phyloP scores from a whole-genome alignment of 768 basidiomycete species.

The Leccinellum rugosiceps region DNA sequence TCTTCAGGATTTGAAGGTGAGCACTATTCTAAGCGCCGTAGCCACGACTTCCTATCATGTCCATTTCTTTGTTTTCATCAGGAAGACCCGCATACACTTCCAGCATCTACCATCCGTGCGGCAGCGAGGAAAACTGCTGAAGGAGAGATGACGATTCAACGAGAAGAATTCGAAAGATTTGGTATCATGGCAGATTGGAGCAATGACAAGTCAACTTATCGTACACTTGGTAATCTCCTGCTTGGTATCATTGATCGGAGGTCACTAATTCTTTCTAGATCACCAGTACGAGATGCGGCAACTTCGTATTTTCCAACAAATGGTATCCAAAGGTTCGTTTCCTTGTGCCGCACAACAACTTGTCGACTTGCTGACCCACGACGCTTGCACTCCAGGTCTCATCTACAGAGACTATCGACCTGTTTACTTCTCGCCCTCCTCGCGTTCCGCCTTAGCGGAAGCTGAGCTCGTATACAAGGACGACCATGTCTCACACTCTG shows the following conservation, averaged over 20 bases:
- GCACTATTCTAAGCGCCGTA: conserved; percentile 11
- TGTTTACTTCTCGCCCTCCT: conserved; percentile 93
- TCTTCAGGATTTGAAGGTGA: conserved; percentile 67
- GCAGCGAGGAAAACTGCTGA: conserved; percentile 72
- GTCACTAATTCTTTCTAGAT: conserved; percentile 45
- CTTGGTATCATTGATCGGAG: not conserved
- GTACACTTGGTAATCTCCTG: conserved; percentile 67
- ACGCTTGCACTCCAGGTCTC: conserved; percentile 46
- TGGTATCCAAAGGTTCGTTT: conserved; percentile 75
- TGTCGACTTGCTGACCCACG: not conserved
- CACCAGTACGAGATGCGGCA: conserved; percentile 87
- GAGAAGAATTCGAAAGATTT: conserved; percentile 72
- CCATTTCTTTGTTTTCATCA: conserved; percentile 21
- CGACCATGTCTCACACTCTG: conserved; percentile 82
- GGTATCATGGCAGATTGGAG: conserved; percentile 94
- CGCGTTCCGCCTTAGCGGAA: conserved; percentile 90
- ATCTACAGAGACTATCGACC: conserved; percentile 87
- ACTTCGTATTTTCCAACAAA: conserved; percentile 75
- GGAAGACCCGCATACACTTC: conserved; percentile 56
- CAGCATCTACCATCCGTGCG: conserved; percentile 58
- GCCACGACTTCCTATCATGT: not conserved
- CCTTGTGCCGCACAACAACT: not conserved
- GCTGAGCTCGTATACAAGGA: conserved; percentile 91
- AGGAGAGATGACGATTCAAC: conserved; percentile 72
- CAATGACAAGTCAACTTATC: conserved; percentile 59